Base-by-base conservation (phyloP, 768 basidiomycete species). In the Auricularia cornea region DNA sequence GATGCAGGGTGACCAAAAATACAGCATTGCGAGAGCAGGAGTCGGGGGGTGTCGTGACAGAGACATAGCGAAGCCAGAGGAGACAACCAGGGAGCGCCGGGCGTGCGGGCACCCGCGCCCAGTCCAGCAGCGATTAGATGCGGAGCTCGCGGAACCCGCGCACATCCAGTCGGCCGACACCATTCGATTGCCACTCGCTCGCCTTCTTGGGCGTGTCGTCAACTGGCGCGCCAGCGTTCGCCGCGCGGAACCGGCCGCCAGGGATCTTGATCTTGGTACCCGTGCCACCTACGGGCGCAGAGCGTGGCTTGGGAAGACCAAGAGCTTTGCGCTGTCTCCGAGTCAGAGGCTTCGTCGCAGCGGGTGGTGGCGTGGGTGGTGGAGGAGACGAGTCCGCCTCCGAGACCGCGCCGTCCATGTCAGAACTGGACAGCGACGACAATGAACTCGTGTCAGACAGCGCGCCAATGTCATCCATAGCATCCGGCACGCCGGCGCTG, bases 141-240 rank as follows among this genome's bases (percentile, higher is more conserved):
- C 82, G 88, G 72, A 90, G 72, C 75, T 90, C 89, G 67, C 88
- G 77, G 73, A 90, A 90, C 61, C 89, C 89, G 61, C 89, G 78
- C 61, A 90, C 88, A 72, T 90, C 89, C 64, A 90, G 72, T 69
- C 88, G 76, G 60, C 88, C 89, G 33, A 83, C 81, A 66, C 88
- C 88, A 73, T 87, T 90, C 72, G 74, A 79, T 69, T 74, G 76
- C 88, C 89, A 90, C 70, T 81, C 83, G 16, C 41, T 32, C 5
- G 12, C 26, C 31, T 18, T 29, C 78, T 16, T 74, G 16, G 35
- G 10, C 44, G 44, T 68, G 11, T 70, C 70, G 28, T 68, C 68
- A 0, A 59, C 67, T 31, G 68, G 73, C 31, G 59, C 68, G 60
- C 68, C 66, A 51, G 62, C 68, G 64, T 20, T 68, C 69, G 67